Evolutionary conservation across 1,284 basidiomycete species (phyloP).

Genomic region (Anthracocystis setariae): DNA sequence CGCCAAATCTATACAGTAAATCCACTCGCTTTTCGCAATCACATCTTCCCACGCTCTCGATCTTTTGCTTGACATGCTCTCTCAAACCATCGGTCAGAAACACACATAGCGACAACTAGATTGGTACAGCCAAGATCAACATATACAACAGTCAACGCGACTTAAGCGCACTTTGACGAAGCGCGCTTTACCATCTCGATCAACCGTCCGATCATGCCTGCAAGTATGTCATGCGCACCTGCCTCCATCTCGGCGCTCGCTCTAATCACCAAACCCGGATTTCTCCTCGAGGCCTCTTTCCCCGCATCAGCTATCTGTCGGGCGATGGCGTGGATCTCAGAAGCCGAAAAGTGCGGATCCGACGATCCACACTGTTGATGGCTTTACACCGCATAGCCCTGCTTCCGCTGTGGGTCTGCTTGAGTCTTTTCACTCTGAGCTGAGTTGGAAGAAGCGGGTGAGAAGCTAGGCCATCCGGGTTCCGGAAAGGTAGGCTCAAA

Average conservation of each 20-base stretch:
- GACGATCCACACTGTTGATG: constrained; percentile 24
- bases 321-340: constrained; percentile 12
- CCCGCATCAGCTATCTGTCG: constrained; percentile 7
- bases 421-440: too few relatives aligned
- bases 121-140: too few relatives aligned
- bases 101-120: too few relatives aligned
- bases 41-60: background rate
- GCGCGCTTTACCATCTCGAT: constrained; percentile 24
- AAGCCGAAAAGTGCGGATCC: constrained; percentile 21
- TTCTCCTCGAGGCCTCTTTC: background rate
- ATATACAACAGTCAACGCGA: too few relatives aligned
- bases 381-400: constrained; percentile 6
- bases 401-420: background rate
- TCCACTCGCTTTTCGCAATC: constrained; percentile 14
- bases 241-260: constrained; percentile 15
- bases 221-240: constrained; percentile 14
- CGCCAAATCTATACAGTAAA: background rate
- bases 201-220: constrained; percentile 19
- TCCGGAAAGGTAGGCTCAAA: constrained; percentile 10
- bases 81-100: too few relatives aligned
- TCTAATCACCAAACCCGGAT: constrained; percentile 5
- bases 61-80: too few relatives aligned
- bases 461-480: constrained; percentile 9
- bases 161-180: too few relatives aligned
- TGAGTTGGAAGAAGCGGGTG: background rate